Evolutionary conservation across 2,329 filamentous ascomycete genomes (phyloP).

Genomic region (Lasiodiplodia sp.): DNA sequence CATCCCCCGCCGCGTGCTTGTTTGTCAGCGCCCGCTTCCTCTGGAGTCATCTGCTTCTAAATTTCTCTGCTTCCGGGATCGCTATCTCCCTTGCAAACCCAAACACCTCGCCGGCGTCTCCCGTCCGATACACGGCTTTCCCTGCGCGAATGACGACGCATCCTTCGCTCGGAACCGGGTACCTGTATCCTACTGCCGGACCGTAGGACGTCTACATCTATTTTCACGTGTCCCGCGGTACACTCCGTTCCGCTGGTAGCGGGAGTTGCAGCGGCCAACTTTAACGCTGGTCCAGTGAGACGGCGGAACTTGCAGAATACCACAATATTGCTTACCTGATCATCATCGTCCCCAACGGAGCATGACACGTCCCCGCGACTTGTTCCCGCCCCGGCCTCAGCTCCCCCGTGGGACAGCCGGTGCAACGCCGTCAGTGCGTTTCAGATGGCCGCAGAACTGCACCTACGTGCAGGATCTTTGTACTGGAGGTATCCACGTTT

Average conservation of each 20-base stretch:
- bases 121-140: not conserved
- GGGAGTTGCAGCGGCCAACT: not conserved
- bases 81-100: not conserved
- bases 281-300: not conserved
- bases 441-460: conserved; percentile 15
- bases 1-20: not conserved
- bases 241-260: conserved; percentile 1
- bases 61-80: not conserved
- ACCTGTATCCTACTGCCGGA: not conserved
- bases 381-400: not conserved
- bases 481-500: conserved; percentile 15
- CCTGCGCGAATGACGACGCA: not conserved
- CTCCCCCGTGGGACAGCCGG: not conserved
- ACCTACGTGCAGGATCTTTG: conserved; percentile 28
- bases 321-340: conserved; percentile 14
- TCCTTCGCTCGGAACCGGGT: not conserved
- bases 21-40: not conserved
- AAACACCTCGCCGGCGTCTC: not conserved
- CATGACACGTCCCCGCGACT: not conserved
- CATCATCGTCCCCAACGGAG: not conserved
- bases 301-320: conserved; percentile 2
- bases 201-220: not conserved
- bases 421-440: conserved; percentile 1
- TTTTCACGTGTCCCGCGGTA: conserved; percentile 11
- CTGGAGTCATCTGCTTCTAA: not conserved